Evolutionary conservation across 768 basidiomycete species (phyloP), one percentile per base, ranked within the genome.

Genomic region (Fistulinella prunicolor): DNA sequence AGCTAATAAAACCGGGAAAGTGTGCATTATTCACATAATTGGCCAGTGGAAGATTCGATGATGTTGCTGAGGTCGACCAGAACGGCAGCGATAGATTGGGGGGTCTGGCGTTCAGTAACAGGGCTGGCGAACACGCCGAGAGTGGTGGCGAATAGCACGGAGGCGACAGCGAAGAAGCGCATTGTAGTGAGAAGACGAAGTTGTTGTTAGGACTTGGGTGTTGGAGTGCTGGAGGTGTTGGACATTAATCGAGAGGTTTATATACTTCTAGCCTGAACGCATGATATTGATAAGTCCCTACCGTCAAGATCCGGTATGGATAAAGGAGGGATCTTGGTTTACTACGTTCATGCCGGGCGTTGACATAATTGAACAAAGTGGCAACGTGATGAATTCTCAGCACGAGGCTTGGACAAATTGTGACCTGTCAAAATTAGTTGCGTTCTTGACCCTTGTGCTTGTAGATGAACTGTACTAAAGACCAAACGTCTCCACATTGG

Each of bases 111-210:
- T 39, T 57, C 42, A 10, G 24, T 39, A 19, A 57, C 32, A 8
- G 55, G 55, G 22, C 19, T 46, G 24, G 48, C 51, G 20, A 58
- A 37, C 20, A 57, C 48, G 38, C 36, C 5, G 13, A 46, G 21
- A 21, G 40, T 40, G 36, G 48, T 48, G 9, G 46, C 28, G 35
- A 57, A 35, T 20, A 50, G 35, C 30, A 53, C 24, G 45, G 45
- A 42, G 23, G 42, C 43, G 19, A 46, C 39, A 1, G 46, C 43
- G 21, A 45, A 50, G 46, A 57, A 49, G 30, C 46, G 46, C 56
- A 58, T 53, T 21, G 29, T 42, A 38, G 17, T 2, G 21, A 23
- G 38, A 7, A 30, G 24, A 23, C 4, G 42, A 50, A 6, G 32
- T 8, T 6, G 42, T 41, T 23, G 29, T 37, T 42, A 44, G 50